A percentile compares a stretch with the other conserved stretches of the same genome.
phyloP scores from a whole-genome alignment of 371 early-diverging fungal species.

The Coemansia sp. region DNA sequence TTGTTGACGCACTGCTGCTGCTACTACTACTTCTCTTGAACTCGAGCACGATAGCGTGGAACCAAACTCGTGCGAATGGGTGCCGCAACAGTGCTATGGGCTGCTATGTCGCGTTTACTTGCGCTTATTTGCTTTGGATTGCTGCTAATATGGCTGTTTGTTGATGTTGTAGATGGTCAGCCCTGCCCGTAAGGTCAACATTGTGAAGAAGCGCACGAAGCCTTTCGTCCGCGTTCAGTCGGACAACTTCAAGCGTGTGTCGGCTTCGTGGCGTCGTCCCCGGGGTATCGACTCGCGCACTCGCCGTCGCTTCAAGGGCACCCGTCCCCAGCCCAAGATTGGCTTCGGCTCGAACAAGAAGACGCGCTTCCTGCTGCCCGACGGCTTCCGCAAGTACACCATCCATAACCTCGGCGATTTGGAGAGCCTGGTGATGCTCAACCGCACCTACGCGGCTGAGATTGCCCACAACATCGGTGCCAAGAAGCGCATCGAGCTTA shows the following conservation, averaged over 20 bases:
- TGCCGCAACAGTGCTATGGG: no score
- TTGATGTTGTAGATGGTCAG: slow-evolving; percentile 71
- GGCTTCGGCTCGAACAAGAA: slow-evolving; percentile 97
- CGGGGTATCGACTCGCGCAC: slow-evolving; percentile 99
- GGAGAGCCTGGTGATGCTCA: slow-evolving; percentile 97
- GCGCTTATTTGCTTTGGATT: not conserved
- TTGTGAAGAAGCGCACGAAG: slow-evolving; percentile 98
- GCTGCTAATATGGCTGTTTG: not conserved
- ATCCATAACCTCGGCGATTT: slow-evolving; percentile 96
- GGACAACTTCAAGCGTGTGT: slow-evolving; percentile 96
- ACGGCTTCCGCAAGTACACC: slow-evolving; percentile 98
- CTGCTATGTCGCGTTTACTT: no score
- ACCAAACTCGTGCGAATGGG: no score
- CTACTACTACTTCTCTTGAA: no score
- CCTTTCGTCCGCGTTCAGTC: slow-evolving; percentile 98
- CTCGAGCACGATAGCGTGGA: no score
- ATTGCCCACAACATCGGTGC: slow-evolving; percentile 98
- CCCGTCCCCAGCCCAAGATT: slow-evolving; percentile 98
- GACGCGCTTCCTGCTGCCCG: slow-evolving; percentile 95
- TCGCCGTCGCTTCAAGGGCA: slow-evolving; percentile 98
- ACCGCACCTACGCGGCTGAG: slow-evolving; percentile 98
- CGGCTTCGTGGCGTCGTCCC: slow-evolving; percentile 99
- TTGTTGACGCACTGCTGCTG: no score
- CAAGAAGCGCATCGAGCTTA: slow-evolving; percentile 95
- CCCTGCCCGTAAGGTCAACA: slow-evolving; percentile 86